Conservation (phyloP, 1,284 basidiomycete genomes). For the Ganoderma boninense region DNA sequence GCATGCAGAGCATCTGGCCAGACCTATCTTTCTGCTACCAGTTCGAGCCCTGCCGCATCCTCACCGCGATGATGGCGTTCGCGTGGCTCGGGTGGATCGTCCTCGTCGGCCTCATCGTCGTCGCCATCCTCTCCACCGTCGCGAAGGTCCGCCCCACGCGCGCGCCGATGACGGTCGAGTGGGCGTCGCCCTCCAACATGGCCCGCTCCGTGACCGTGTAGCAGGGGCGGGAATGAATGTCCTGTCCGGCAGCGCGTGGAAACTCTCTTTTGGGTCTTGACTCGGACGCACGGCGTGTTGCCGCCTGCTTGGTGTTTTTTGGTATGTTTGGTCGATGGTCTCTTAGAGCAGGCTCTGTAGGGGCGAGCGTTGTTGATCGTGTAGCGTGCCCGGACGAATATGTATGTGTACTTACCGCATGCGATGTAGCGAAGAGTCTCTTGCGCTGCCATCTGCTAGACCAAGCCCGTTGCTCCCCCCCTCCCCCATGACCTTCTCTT, state of each 20-base stretch:
- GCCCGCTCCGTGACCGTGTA: neutral
- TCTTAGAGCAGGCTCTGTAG: neutral
- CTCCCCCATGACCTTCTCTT: too few species aligned
- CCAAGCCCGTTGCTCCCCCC: too few species aligned
- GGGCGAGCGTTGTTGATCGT: neutral
- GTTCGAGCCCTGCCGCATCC: constrained; percentile 63
- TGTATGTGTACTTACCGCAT: neutral
- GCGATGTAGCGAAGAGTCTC: too few species aligned
- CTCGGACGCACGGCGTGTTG: neutral
- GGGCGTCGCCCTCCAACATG: constrained; percentile 20
- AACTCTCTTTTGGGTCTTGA: neutral
- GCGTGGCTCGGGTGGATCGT: constrained; percentile 73
- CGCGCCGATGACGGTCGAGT: constrained; percentile 30
- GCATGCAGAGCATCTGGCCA: constrained; percentile 57
- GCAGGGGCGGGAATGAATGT: too few species aligned
- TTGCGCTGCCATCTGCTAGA: too few species aligned
- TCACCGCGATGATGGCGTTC: constrained; percentile 73
- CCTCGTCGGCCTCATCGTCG: constrained; percentile 56
- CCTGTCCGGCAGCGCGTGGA: neutral
- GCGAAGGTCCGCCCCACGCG: constrained; percentile 26
- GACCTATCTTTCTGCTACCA: constrained; percentile 63
- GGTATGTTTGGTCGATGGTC: neutral
- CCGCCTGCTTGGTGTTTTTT: too few species aligned
- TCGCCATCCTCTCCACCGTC: constrained; percentile 45
- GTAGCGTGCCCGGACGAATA: too few species aligned